Base-by-base conservation (phyloP, 495 filamentous ascomycete genomes). In the Neurospora sp. region DNA sequence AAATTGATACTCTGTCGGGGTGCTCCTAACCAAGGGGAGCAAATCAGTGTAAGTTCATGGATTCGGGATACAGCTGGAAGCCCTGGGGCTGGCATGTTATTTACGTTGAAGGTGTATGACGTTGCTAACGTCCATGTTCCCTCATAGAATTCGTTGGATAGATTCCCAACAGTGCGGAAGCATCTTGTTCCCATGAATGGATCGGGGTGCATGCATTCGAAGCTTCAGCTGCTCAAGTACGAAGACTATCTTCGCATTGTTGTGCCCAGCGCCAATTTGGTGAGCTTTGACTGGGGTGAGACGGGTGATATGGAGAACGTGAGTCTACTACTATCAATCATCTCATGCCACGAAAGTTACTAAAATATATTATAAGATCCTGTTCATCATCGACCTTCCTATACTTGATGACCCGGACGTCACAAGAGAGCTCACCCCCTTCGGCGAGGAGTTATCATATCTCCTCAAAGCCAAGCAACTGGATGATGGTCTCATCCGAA, bases 261-360 rank as follows among this genome's bases (percentile, higher is more conserved):
- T 0, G 86, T 97, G 0, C 94, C 94, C 0, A 94, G 88, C 9
- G 94, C 92, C 1, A 97, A 97, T 73, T 79, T 96, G 4, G 87
- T 90, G n/a, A 82, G 86, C 1, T 91, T 89, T 75, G 94, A 97
- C 78, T 97, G 94, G 94, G 94, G 94, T 0, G 94, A 95, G 77
- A 86, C 86, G 3, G 89, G 90, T 0, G 76, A 89, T 1, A 92
- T 96, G 89, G 94, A 97, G 77, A 96, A 97, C 78, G 89, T 89
- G 75, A 68, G 82, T 12, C 39, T 68, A 5, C 5, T 2, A 37
- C 39, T 45, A 5, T 4, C 35, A 68, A 2, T 22, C 7, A 35
- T 9, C n/a, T n/a, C 39, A 10, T 40, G 22, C 41, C 6, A 10
- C 69, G 48, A 38, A 20, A 37, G 9, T 68, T 45, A 31, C 74